Evolutionary conservation across 768 basidiomycete species (phyloP).

Genomic region (Rhodotorula graminis): DNA sequence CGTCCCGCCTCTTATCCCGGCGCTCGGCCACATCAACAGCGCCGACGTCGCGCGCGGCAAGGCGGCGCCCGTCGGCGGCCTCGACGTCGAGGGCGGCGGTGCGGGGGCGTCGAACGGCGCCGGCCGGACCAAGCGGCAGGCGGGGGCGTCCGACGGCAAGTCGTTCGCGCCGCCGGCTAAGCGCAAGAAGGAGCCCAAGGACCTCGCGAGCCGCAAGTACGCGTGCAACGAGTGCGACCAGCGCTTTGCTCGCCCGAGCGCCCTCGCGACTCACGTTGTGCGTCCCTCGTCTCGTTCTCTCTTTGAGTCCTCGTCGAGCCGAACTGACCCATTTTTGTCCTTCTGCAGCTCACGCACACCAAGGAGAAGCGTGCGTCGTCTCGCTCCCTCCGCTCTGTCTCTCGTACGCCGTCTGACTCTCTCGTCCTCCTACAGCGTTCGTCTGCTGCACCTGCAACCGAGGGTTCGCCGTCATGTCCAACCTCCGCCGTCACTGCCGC

Average conservation of each 20-base stretch:
- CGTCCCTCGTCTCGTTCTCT: no score
- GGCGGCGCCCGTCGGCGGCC: neutral
- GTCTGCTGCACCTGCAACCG: constrained; percentile 6
- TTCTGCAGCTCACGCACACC: constrained; percentile 4
- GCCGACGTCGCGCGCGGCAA: neutral
- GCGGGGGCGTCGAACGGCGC: neutral
- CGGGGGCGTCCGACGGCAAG: neutral
- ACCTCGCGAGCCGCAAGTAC: constrained; percentile 9
- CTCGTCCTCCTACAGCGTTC: constrained; percentile 1
- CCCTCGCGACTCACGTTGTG: constrained; percentile 13
- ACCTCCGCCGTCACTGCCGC: constrained; percentile 12
- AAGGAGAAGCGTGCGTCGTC: constrained; percentile 14
- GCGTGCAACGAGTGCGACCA: constrained; percentile 16
- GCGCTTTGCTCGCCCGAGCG: constrained; percentile 13
- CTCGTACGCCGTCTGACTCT: neutral
- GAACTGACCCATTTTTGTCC: neutral
- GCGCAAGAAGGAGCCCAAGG: neutral
- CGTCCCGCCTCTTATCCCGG: neutral
- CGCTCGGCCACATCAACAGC: neutral
- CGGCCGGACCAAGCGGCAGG: neutral
- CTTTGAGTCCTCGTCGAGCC: neutral
- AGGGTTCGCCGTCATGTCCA: constrained; percentile 20
- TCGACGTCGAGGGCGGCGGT: neutral
- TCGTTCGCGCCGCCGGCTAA: neutral
- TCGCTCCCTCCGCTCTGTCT: neutral